Conservation (phyloP, 2,329 filamentous ascomycete genomes). For the Escovopsis weberi region DNA sequence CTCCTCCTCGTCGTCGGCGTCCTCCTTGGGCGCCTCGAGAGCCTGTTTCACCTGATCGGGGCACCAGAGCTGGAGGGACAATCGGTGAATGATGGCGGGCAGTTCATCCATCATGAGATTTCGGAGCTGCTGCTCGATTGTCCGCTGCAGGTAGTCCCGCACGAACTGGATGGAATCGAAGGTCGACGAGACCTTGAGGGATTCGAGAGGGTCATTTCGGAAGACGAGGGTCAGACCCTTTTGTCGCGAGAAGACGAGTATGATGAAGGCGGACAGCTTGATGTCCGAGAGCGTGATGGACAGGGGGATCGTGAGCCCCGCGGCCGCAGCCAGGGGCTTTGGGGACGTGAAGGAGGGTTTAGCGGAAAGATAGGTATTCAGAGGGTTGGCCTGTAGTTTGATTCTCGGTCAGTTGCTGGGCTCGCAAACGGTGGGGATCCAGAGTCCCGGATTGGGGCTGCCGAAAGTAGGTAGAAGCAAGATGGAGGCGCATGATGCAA, state of each 20-base stretch:
- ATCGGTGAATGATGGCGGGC: slow-evolving; percentile 85
- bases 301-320: slow-evolving; percentile 88
- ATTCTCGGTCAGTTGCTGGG: slow-evolving; percentile 1
- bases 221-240: slow-evolving; percentile 96
- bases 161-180: slow-evolving; percentile 99
- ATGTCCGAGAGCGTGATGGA: slow-evolving; percentile 95
- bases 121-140: slow-evolving; percentile 84
- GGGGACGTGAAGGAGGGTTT: slow-evolving; percentile 89
- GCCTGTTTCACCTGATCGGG: slow-evolving; percentile 55
- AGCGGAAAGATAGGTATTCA: slow-evolving; percentile 89
- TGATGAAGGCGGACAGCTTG: slow-evolving; percentile 91
- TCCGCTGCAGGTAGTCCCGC: slow-evolving; percentile 88
- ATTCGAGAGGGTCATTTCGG: slow-evolving; percentile 93
- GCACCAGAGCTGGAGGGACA: slow-evolving; percentile 80
- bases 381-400: slow-evolving; percentile 59
- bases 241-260: slow-evolving; percentile 92
- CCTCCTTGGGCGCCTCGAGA: slow-evolving; percentile 32
- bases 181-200: slow-evolving; percentile 93
- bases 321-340: slow-evolving; percentile 77
- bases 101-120: slow-evolving; percentile 96
- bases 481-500: neutral
- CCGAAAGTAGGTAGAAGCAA: neutral
- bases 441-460: neutral
- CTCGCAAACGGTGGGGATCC: neutral
- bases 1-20: slow-evolving; percentile 19